Evolutionary conservation across 2,329 filamentous ascomycete genomes (phyloP), one percentile per base, ranked within the genome.

Genomic region (Penicillium aurantiogriseum): DNA sequence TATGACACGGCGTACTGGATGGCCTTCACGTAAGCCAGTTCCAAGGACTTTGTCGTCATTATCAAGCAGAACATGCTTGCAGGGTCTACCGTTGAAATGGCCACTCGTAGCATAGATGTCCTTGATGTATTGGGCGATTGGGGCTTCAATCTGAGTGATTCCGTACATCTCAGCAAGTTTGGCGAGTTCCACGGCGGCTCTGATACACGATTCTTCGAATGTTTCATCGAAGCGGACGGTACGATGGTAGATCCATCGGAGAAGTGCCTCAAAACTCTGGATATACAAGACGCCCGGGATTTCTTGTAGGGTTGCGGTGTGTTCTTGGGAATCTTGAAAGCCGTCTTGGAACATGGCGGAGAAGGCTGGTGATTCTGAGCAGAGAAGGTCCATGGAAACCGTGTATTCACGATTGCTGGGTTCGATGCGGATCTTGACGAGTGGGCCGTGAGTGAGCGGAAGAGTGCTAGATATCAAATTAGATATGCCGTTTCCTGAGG

Each of bases 191-290:
- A 63, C 54, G 1, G 51, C 11, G 21, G 58, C 58, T n/a, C 54
- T 29, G 13, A 65, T 63, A 6, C 46, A 36, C 2, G 51, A 46
- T 27, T 2, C 6, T 17, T 13, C 10, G 39, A 36, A n/a, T 38
- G 29, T 29, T 54, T 21, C 2, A 51, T 40, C 53, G 6, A 66
- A 58, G 0, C 36, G 44, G 25, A 63, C 8, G 5, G 13, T 21
- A 15, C 55, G 36, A 2, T 27, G 21, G 33, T 67, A 63, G 17
- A 65, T 29, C 60, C 61, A 65, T 46, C 62, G 60, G 11, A 61
- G 10, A 1, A 65, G 44, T 6, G 58, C 43, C 35, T 63, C 42
- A 25, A 66, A 25, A 15, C 60, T 58, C 9, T 33, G 55, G 15
- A 39, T 42, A 1, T 57, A 62, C 2, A 64, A 13, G 11, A 55